These are phyloP conservation scores for Lithospermum erythrorhizon DNA, from an alignment of 257 asterid species.

Conservation along the genomic window DNA sequence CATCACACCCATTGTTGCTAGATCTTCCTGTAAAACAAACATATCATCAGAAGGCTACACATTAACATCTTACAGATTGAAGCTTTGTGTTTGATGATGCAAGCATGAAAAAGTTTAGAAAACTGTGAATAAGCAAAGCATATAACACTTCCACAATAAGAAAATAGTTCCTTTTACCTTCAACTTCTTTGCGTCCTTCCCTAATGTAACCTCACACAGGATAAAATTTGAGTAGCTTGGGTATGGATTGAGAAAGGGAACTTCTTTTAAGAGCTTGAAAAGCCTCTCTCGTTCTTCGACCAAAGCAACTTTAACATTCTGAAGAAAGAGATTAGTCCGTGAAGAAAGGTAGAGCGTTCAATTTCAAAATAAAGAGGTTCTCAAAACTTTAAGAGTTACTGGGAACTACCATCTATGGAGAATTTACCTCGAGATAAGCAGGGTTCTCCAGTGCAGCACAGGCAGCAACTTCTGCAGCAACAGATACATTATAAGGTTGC, in stretches of 20 bases:
- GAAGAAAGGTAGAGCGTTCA: constrained; percentile 8
- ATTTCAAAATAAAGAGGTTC: not conserved
- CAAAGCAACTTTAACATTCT: constrained; percentile 87
- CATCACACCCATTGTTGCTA: constrained; percentile 79
- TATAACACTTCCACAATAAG: not conserved
- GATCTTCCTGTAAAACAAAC: constrained; percentile 59
- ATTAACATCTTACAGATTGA: not conserved
- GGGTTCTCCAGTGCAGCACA: constrained; percentile 88
- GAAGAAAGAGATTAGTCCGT: constrained; percentile 15
- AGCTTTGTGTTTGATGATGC: not conserved
- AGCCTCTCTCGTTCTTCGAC: constrained; percentile 83
- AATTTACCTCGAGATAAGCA: constrained; percentile 64
- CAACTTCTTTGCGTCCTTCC: constrained; percentile 88
- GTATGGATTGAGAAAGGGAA: constrained; percentile 76
- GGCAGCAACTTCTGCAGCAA: constrained; percentile 94
- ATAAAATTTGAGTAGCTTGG: constrained; percentile 92
- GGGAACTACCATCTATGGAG: not conserved
- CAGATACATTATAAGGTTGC: constrained; percentile 96
- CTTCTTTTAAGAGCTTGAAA: constrained; percentile 67
- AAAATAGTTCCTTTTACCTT: constrained; percentile 44
- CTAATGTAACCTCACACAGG: constrained; percentile 82
- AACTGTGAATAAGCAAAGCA: not conserved
- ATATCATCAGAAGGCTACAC: not conserved
- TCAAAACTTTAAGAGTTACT: not conserved
- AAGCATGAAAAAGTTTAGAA: too few relatives aligned